Base-by-base conservation (phyloP, 257 asterid species). In the Gardenia jasminoides region DNA sequence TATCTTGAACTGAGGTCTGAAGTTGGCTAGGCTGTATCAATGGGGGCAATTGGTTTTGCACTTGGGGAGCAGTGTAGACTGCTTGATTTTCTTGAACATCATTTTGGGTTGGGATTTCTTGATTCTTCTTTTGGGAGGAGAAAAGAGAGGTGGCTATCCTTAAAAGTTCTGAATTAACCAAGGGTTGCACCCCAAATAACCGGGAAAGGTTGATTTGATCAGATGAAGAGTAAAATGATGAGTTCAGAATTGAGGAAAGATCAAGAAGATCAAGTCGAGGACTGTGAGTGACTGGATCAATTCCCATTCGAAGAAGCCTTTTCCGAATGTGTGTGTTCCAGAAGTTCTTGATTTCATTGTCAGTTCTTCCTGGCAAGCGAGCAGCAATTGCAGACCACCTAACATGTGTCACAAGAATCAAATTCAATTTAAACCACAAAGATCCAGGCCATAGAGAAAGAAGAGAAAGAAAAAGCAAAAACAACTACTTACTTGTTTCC, bases 311-410 rank as follows among this genome's bases (percentile, higher is more conserved):
- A 3, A 94, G 86, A 43, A 94, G 95, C 81, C 91, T 88, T 80
- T 94, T 94, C 8, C 96, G 74, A 12, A 92, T 87, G 83, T 89
- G 94, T 0, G 96, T 90, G 85, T 93, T 93, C 98, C 98, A 93
- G 19, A 85, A 93, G 76, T 93, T 93, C 80, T 93, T 93, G 66
- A 93, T 91, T 50, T 93, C 98, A 3, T 93, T 93, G 72, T 93
- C 98, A 0, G 98, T 91, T 73, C 97, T 86, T 20, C 98, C 98
- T 0, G 98, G 97, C 39, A 94, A 90, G 0, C 90, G 84, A n/a
- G 88, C 92, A 7, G 98, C 98, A 31, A 94, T 94, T 2, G 91
- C 90, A 2, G 98, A 94, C 98, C 98, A 94, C 81, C 98, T 94
- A 47, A n/a, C n/a, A n/a, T n/a, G n/a, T 31, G 26, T 26, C 8